Base-by-base conservation (phyloP, 768 basidiomycete species). In the Podaxis sp. region DNA sequence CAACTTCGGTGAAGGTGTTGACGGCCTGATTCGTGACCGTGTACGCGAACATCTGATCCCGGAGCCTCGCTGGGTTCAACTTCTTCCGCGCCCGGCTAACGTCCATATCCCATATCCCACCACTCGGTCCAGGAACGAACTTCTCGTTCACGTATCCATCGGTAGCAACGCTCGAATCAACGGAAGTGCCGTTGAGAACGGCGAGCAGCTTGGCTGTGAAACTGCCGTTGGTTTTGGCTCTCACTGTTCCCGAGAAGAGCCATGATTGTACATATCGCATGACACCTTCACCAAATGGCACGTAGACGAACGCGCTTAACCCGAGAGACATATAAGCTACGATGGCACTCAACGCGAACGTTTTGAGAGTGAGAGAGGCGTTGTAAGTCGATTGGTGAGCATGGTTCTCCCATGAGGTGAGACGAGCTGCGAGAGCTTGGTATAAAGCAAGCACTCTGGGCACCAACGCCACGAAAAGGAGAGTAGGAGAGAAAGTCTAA, bases 371-470 rank as follows among this genome's bases (percentile, higher is more conserved):
- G 25, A 97, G 81, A 17, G 91, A 93, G 6, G 86, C 83, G 62
- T 86, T 84, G 71, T 93, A 86, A 2, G 85, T 84, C 2, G 89
- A 89, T 65, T 90, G 85, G 66, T 91, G 91, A 1, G 84, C 80
- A 71, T 98, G 95, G 70, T 97, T 96, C 76, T 99, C 96, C 92
- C 93, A 96, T 49, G 82, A 75, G 0, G 95, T 94, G 57, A 98
- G 80, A 17, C 80, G 76, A 55, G 77, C 77, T 1, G 93, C 92
- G 53, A 87, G 79, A 4, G 75, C 66, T 66, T 91, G 88, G 73
- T 94, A 96, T 7, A 90, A 71, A 1, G 80, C 82, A 2, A 96
- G 81, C 17, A 98, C 80, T 43, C 85, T 84, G 0, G 96, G 97
- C 0, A 98, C 89, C 11, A 96, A 75, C 0, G 85, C 79, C 5